Base-by-base conservation (phyloP, 805 yeast species). In the Debaryomyces hansenii region DNA sequence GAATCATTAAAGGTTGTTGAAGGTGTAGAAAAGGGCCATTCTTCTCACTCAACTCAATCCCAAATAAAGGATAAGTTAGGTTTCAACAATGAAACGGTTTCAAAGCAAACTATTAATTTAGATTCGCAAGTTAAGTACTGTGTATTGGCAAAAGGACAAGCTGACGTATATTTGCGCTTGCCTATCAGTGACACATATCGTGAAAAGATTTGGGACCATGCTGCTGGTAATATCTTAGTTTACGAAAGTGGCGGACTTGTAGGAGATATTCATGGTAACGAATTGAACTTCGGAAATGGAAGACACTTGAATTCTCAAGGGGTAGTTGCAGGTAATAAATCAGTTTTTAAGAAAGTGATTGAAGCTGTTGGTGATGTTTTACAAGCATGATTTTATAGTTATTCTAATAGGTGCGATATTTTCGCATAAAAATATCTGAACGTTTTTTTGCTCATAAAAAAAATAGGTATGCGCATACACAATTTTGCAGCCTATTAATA, bases 161-260 rank as follows among this genome's bases (percentile, higher is more conserved):
- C 97, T 3, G 97, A 94, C 57, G 79, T 94, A 11, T 94, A 95
- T 58, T 73, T 94, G 50, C 83, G 99, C 55, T 70, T 95, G 48
- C 99, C 99, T 11, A 81, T 84, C 39, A 82, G 78, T 53, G 74
- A 82, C 42, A 67, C 78, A 2, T 94, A 91, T 64, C 79, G 88
- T 57, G 99, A 94, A 64, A 94, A 94, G 67, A 90, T 94, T 49
- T 94, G 99, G 98, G 99, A 94, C 67, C 99, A 94, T 64, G 98
- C 98, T 15, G 95, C 97, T 1, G 99, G 99, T 3, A 85, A 87
- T 58, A 75, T 92, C 11, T 77, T 94, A 50, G 84, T 95, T 39
- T 75, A 79, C 31, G 99, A 95, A 66, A 87, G 95, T 56, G 97
- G 97, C 37, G 99, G 99, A 5, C 64, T 73, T 41, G 98, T 94